A percentile compares a stretch with the other conserved stretches of the same genome.
phyloP scores from a whole-genome alignment of 1,284 basidiomycete genomes.

The Phylloboletellus chloephorus region DNA sequence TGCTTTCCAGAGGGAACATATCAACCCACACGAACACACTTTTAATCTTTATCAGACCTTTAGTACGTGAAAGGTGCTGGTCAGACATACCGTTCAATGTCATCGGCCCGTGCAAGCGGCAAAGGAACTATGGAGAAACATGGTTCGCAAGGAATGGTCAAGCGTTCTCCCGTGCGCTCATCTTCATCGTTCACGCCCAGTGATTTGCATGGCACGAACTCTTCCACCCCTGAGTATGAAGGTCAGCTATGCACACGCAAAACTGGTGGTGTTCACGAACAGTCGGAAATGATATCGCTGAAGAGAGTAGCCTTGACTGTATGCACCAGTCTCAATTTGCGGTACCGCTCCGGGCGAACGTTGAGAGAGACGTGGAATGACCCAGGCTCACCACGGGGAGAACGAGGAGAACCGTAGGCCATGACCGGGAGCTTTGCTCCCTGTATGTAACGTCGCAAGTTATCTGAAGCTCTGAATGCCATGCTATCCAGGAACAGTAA shows the following conservation, averaged over 20 bases:
- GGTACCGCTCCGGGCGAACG: conserved; percentile 42
- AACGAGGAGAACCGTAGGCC: conserved; percentile 30
- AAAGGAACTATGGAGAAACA: conserved; percentile 32
- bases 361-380: conserved; percentile 41
- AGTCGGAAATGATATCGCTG: conserved; percentile 32
- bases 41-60: conserved; percentile 11
- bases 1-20: conserved; percentile 50
- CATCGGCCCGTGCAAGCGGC: conserved; percentile 29
- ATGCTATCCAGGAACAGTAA: conserved; percentile 14
- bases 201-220: conserved; percentile 34
- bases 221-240: conserved; percentile 33
- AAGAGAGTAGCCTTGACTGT: conserved; percentile 31
- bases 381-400: conserved; percentile 36
- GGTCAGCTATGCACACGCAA: conserved; percentile 7
- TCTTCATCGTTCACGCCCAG: conserved; percentile 37
- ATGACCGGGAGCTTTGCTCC: conserved; percentile 47
- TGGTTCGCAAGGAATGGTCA: conserved; percentile 43
- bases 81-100: conserved; percentile 36
- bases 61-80: background rate
- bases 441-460: conserved; percentile 44
- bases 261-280: conserved; percentile 26
- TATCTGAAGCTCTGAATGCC: conserved; percentile 35
- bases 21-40: conserved; percentile 44
- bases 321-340: conserved; percentile 45
- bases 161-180: conserved; percentile 35